Evolutionary conservation across 768 basidiomycete species (phyloP).

Genomic region (Serendipita sp.): DNA sequence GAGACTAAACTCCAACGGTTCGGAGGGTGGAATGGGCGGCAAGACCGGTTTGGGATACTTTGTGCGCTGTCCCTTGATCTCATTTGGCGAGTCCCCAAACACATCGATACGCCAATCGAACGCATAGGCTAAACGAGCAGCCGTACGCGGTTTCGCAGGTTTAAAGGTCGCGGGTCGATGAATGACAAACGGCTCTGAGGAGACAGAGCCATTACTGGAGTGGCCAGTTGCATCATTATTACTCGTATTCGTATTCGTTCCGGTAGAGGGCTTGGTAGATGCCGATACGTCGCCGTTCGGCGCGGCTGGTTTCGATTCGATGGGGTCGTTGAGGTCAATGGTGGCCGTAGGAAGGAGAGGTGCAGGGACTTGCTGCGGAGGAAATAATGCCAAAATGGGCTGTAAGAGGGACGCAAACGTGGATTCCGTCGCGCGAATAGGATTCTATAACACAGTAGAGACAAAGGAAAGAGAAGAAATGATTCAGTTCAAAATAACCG

Average conservation of each 20-base stretch:
- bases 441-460: no score
- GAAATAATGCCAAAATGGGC: background rate
- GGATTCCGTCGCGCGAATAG: no score
- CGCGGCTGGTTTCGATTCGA: no score
- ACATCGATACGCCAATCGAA: slow-evolving; percentile 3
- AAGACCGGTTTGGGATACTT: background rate
- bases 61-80: background rate
- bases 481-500: no score
- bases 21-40: background rate
- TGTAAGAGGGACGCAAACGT: background rate
- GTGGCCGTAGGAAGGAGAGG: background rate
- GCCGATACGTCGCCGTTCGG: no score
- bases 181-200: background rate
- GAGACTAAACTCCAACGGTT: background rate
- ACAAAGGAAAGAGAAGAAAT: no score
- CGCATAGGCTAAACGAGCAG: background rate
- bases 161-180: background rate
- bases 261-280: no score
- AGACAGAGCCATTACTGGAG: no score
- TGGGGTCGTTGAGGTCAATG: no score
- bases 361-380: background rate
- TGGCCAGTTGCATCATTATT: no score
- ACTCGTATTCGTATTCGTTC: no score
- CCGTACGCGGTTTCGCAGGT: background rate
- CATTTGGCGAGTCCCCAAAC: background rate